Evolutionary conservation across 2,329 filamentous ascomycete genomes (phyloP).

Genomic region (Phialemoniopsis sp.): DNA sequence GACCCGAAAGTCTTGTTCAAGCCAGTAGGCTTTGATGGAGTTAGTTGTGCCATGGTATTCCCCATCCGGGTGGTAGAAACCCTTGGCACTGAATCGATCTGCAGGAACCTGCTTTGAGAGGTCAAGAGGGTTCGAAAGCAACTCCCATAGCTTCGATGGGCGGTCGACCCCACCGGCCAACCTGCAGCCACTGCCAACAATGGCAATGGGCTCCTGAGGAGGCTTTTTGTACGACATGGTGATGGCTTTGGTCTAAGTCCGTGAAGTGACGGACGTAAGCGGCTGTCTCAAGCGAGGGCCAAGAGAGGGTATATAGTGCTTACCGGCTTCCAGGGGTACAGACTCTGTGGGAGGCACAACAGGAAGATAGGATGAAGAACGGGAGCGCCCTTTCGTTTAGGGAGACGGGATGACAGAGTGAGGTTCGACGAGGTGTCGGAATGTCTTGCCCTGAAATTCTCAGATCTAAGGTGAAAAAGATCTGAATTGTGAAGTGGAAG

Average conservation of each 20-base stretch:
- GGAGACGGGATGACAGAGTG: too few relatives aligned
- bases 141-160: slow-evolving; percentile 23
- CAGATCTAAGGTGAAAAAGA: too few relatives aligned
- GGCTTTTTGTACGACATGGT: slow-evolving; percentile 9
- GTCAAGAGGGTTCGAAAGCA: slow-evolving; percentile 19
- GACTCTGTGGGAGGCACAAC: too few relatives aligned
- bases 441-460: too few relatives aligned
- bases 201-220: slow-evolving; percentile 17
- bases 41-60: slow-evolving; percentile 27
- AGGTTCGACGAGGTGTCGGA: too few relatives aligned
- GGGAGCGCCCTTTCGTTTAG: too few relatives aligned
- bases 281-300: too few relatives aligned
- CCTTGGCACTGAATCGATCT: slow-evolving; percentile 19
- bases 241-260: too few relatives aligned
- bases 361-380: too few relatives aligned
- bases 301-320: slow-evolving; percentile 1
- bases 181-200: slow-evolving; percentile 22
- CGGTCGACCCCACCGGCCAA: slow-evolving; percentile 23
- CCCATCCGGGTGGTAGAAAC: slow-evolving; percentile 23
- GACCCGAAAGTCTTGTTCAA: slow-evolving; percentile 20
- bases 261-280: too few relatives aligned
- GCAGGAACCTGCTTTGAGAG: slow-evolving; percentile 17
- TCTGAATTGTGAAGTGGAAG: too few relatives aligned
- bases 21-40: slow-evolving; percentile 23
- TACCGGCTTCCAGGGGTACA: neutral